These are phyloP conservation scores for Zygoascus sp. DNA, from an alignment of 1,139 yeast species.

Conservation along the genomic window DNA sequence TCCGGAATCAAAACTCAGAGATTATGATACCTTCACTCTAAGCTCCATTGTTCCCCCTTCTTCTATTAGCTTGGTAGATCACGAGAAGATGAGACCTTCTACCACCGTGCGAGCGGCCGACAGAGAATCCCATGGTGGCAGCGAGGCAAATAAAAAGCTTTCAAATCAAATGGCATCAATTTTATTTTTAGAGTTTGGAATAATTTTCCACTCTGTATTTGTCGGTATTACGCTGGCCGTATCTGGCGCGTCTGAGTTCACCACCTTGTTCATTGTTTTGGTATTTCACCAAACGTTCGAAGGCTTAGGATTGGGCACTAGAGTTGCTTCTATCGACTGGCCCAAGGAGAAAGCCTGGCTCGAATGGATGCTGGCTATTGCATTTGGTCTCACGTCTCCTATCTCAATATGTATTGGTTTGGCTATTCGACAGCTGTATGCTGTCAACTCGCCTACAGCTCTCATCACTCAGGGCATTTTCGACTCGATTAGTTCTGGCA, in stretches of 20 bases:
- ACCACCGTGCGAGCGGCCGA: not conserved
- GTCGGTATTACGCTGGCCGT: slow-evolving; percentile 72
- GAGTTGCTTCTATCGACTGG: slow-evolving; percentile 74
- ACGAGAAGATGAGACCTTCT: not conserved
- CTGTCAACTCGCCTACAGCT: slow-evolving; percentile 53
- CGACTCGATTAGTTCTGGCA: slow-evolving; percentile 82
- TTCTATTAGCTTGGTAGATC: not conserved
- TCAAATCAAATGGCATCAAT: slow-evolving; percentile 46
- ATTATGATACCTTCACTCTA: slow-evolving; percentile 7
- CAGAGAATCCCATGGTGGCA: not conserved
- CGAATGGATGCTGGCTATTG: slow-evolving; percentile 58
- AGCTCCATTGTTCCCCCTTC: not conserved
- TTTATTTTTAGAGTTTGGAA: slow-evolving; percentile 71
- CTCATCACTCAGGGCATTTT: slow-evolving; percentile 72
- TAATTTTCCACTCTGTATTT: slow-evolving; percentile 76
- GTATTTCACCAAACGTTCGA: slow-evolving; percentile 91
- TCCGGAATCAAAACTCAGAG: too few relatives aligned
- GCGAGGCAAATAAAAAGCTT: too few relatives aligned
- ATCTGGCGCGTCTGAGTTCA: slow-evolving; percentile 70
- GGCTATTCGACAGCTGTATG: slow-evolving; percentile 68
- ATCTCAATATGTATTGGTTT: slow-evolving; percentile 81
- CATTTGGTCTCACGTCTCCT: slow-evolving; percentile 74
- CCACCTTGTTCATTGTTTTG: slow-evolving; percentile 69
- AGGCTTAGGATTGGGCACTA: slow-evolving; percentile 86
- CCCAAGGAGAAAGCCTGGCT: slow-evolving; percentile 45